A percentile compares a stretch with the other conserved stretches of the same genome.
These are phyloP conservation scores for Ascosphaera aggregata DNA, from an alignment of 2,329 filamentous ascomycete genomes.

Conservation along the genomic window DNA sequence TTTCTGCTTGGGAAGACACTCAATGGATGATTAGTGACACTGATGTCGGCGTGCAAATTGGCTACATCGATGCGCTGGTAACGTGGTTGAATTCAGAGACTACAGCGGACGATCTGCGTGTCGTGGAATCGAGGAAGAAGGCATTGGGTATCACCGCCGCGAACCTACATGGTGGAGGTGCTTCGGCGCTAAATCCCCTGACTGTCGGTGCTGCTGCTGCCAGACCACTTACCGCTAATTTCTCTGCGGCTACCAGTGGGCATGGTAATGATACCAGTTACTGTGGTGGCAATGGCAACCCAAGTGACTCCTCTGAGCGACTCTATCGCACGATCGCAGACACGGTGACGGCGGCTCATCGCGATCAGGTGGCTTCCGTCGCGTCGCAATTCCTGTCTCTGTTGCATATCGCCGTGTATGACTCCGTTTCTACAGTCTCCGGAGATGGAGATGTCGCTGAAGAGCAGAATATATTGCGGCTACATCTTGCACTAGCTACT, in stretches of 20 bases:
- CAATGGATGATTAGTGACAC: conserved; percentile 75
- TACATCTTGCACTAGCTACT: conserved; percentile 54
- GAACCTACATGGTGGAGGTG: no score
- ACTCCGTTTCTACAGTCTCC: conserved; percentile 33
- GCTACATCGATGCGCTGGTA: conserved; percentile 62
- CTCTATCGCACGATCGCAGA: conserved; percentile 42
- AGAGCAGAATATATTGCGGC: conserved; percentile 50
- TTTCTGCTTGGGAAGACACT: conserved; percentile 87
- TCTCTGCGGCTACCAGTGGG: not conserved
- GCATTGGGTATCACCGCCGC: conserved; percentile 13
- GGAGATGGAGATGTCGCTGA: conserved; percentile 26
- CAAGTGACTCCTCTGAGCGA: conserved; percentile 13
- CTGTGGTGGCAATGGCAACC: not conserved
- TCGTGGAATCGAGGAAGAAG: conserved; percentile 29
- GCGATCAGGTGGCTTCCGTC: conserved; percentile 25
- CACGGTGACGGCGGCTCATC: conserved; percentile 39
- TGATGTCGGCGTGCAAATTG: conserved; percentile 53
- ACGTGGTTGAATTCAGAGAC: conserved; percentile 76
- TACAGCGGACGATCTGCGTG: conserved; percentile 37
- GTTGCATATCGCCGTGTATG: conserved; percentile 72
- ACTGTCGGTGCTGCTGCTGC: not conserved
- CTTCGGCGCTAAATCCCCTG: not conserved
- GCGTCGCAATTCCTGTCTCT: conserved; percentile 53
- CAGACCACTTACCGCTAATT: not conserved
- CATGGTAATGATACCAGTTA: conserved; percentile 10